Conservation (phyloP, 805 yeast genomes). For the Hemisphaericaspora nanyangensis region DNA sequence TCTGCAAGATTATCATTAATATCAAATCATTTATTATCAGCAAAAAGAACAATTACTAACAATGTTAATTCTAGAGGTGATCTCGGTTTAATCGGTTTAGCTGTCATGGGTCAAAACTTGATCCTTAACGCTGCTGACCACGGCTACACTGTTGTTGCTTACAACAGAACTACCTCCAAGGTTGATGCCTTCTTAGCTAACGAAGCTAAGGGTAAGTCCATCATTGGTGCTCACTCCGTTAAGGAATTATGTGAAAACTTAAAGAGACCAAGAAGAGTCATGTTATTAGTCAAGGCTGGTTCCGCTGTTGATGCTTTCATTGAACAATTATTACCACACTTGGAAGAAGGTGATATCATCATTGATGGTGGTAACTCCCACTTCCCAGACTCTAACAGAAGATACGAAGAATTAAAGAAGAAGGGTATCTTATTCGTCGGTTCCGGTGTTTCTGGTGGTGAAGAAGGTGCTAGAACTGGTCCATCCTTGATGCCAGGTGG, state of each 20-base stretch:
- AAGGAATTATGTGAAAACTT: constrained; percentile 82
- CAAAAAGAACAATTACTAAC: constrained; percentile 19
- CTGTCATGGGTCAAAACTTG: constrained; percentile 99
- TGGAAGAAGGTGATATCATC: constrained; percentile 96
- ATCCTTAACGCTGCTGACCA: constrained; percentile 97
- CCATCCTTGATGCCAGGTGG: constrained; percentile 99
- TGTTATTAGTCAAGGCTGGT: constrained; percentile 95
- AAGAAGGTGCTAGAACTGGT: constrained; percentile 99
- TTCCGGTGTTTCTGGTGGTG: constrained; percentile 99
- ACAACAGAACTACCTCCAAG: constrained; percentile 95
- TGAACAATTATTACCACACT: constrained; percentile 79
- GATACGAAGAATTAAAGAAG: constrained; percentile 80
- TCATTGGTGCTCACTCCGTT: constrained; percentile 92
- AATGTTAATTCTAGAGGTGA: constrained; percentile 59
- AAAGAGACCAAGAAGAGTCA: constrained; percentile 96
- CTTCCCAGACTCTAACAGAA: constrained; percentile 97
- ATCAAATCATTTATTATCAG: constrained; percentile 3
- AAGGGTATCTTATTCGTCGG: constrained; percentile 94
- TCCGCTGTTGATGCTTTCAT: constrained; percentile 89
- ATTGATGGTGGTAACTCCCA: constrained; percentile 99
- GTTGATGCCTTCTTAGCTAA: constrained; percentile 90
- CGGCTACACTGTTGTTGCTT: constrained; percentile 96
- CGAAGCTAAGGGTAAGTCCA: constrained; percentile 97
- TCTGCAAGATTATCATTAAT: constrained; percentile 5
- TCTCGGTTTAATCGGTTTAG: constrained; percentile 98